Evolutionary conservation across 306 rosid species (phyloP).

Genomic region (Pyrus communis): DNA sequence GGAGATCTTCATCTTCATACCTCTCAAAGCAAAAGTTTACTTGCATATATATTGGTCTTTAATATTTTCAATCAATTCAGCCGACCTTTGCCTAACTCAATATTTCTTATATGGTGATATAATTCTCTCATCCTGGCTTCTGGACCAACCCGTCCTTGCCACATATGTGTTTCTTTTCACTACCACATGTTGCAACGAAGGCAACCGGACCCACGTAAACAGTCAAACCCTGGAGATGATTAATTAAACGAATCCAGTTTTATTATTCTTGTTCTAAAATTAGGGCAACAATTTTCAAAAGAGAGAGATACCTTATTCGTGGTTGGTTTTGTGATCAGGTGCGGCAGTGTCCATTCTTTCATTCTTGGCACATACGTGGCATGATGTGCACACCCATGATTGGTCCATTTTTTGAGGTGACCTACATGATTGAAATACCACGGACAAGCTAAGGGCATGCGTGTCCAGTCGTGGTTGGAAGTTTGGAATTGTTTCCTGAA

Average conservation of each 20-base stretch:
- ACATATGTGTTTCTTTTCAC: slow-evolving; percentile 13
- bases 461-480: neutral
- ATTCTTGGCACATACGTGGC: neutral
- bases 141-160: slow-evolving; percentile 19
- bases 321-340: neutral
- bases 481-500: neutral
- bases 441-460: neutral
- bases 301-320: neutral
- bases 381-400: slow-evolving; percentile 6
- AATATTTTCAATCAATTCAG: neutral
- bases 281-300: too few species aligned
- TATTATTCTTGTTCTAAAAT: neutral
- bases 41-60: neutral
- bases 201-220: slow-evolving; percentile 44
- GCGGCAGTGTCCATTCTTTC: neutral
- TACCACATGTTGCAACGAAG: slow-evolving; percentile 42
- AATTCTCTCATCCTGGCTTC: neutral
- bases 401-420: neutral
- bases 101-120: neutral
- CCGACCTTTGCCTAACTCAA: slow-evolving; percentile 29
- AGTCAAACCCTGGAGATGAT: neutral
- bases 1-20: neutral
- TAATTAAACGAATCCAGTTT: slow-evolving; percentile 4
- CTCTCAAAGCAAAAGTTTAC: neutral
- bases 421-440: slow-evolving; percentile 10